phyloP scores from a whole-genome alignment of 805 yeast species.

The Lipomyces lipofer region DNA sequence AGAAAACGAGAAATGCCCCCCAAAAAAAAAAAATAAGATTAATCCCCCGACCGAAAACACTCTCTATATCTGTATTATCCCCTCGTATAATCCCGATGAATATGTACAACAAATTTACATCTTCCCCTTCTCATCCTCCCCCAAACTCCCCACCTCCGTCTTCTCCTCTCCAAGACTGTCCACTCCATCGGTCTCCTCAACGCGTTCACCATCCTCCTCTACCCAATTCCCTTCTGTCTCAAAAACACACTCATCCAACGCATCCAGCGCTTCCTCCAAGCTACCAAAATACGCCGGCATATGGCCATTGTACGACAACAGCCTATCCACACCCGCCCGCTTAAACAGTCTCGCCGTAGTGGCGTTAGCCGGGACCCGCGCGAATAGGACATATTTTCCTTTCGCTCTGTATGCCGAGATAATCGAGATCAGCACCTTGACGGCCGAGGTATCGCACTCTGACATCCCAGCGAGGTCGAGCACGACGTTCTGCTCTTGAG shows the following conservation, averaged over 20 bases:
- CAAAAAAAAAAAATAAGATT: no score
- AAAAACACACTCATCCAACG: slow-evolving; percentile 42
- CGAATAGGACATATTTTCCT: slow-evolving; percentile 57
- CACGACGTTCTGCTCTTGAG: slow-evolving; percentile 55
- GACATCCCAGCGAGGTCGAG: slow-evolving; percentile 84
- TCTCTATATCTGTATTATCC: no score
- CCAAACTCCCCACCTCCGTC: slow-evolving; percentile 4
- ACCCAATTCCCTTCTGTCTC: slow-evolving; percentile 26
- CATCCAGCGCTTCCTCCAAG: slow-evolving; percentile 58
- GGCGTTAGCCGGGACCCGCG: slow-evolving; percentile 55
- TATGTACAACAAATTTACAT: no score
- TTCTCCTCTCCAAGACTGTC: background rate
- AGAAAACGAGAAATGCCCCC: no score
- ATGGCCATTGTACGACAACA: slow-evolving; percentile 39
- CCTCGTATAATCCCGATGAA: no score
- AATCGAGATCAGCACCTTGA: slow-evolving; percentile 67
- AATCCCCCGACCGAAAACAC: no score
- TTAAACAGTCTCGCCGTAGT: slow-evolving; percentile 52
- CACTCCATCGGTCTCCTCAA: background rate
- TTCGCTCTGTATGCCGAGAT: slow-evolving; percentile 54
- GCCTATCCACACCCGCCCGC: slow-evolving; percentile 55
- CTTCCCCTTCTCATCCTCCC: no score
- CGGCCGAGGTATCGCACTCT: slow-evolving; percentile 74
- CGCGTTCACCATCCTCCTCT: slow-evolving; percentile 13
- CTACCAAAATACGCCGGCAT: slow-evolving; percentile 47